phyloP scores from a whole-genome alignment of 441 rosid species.

The Adansonia gregorii region DNA sequence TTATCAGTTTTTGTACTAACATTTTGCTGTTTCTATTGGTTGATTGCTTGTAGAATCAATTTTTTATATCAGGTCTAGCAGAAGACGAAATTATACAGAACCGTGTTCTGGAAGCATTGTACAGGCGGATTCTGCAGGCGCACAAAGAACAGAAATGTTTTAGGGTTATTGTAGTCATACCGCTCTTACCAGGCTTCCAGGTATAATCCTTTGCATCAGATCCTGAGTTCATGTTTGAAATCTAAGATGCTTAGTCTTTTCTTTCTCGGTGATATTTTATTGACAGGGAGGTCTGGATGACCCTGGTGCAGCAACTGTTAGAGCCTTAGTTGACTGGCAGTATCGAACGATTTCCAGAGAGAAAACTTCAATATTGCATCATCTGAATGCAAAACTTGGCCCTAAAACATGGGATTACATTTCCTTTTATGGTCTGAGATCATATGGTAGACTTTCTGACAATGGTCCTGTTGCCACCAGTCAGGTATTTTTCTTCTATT shows the following conservation, averaged over 20 bases:
- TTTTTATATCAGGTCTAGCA: conserved; percentile 76
- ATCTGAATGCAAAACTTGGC: conserved; percentile 53
- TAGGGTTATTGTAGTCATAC: conserved; percentile 62
- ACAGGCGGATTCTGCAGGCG: conserved; percentile 58
- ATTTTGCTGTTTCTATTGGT: not conserved
- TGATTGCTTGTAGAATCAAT: conserved; percentile 60
- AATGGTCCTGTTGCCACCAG: conserved; percentile 61
- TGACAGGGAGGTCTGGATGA: conserved; percentile 77
- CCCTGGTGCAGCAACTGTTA: conserved; percentile 74
- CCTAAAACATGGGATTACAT: conserved; percentile 59
- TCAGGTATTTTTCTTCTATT: conserved; percentile 43
- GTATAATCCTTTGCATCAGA: conserved; percentile 34
- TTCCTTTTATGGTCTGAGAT: conserved; percentile 65
- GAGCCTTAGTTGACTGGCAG: conserved; percentile 85
- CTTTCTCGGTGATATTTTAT: conserved; percentile 15
- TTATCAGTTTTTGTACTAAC: not conserved
- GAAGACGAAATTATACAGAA: conserved; percentile 62
- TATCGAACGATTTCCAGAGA: conserved; percentile 68
- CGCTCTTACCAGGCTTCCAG: conserved; percentile 83
- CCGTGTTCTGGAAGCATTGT: conserved; percentile 66
- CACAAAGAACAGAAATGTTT: conserved; percentile 60
- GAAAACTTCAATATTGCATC: conserved; percentile 61
- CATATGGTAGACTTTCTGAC: conserved; percentile 55
- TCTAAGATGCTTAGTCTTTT: not conserved
- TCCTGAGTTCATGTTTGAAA: not conserved